Evolutionary conservation across 2,329 filamentous ascomycete species (phyloP), one percentile per base, ranked within the genome.

Genomic region (Pestalotiopsis sp.): DNA sequence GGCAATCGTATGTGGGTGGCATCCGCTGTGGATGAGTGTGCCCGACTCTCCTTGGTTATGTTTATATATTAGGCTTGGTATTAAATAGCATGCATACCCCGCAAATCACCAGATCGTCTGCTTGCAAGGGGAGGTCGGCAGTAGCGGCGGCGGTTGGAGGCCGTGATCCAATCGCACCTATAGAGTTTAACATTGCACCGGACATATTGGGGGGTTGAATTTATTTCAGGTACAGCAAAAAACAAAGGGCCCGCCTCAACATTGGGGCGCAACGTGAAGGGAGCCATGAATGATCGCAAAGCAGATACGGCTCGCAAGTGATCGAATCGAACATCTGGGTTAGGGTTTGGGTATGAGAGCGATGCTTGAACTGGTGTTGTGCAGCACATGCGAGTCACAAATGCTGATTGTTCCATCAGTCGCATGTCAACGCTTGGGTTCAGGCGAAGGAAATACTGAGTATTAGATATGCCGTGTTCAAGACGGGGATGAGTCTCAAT

Each of bases 31-130:
- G 44, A 20, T 52, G 17, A 52, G 17, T 22, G 44, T 52, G 17
- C 44, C 17, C 10, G 44, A 52, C 20, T 20, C 44, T 52, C n/a
- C 44, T 52, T 52, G 44, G 44, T 52, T 7, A 20, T 52, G 44
- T n/a, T n/a, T 52, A 52, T n/a, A 52, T 52, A 52, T n/a, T 52
- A 52, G 17, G 3, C 58, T 35, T 35, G 20, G 57, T n/a, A n/a
- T 9, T 30, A 13, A 17, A n/a, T n/a, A 26, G 20, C 55, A 22
- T 30, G 26, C 57, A 38, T 61, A 61, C 58, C 58, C 58, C 58
- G 58, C 58, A 61, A 61, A 61, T 58, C 58, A 35, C 58, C 58
- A 61, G 24, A 35, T 61, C 30, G 14, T 60, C 17, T 52, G 7
- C 30, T 52, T n/a, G 17, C 44, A 22, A n/a, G 44, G 44, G 58